Evolutionary conservation across 768 basidiomycete species (phyloP).

Genomic region (Rhodotorula paludigena): DNA sequence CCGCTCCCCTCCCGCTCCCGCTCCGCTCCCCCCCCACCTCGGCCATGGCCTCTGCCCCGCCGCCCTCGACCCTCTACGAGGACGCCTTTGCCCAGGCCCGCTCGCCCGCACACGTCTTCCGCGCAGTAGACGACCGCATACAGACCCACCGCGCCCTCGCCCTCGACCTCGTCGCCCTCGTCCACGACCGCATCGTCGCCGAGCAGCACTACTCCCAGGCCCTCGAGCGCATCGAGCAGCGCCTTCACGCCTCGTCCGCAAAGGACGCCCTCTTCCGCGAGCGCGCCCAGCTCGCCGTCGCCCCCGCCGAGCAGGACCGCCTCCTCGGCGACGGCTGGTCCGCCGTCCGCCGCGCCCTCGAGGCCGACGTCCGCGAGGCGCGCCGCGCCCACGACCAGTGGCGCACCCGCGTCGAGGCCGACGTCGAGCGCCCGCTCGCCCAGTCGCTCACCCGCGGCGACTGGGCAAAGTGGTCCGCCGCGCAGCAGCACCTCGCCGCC

Average conservation of each 20-base stretch:
- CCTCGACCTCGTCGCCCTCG: slow-evolving; percentile 29
- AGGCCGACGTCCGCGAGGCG: slow-evolving; percentile 23
- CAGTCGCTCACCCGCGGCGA: slow-evolving; percentile 12
- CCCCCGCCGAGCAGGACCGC: not conserved
- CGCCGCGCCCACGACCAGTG: slow-evolving; percentile 28
- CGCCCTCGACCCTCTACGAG: slow-evolving; percentile 18
- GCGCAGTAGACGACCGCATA: slow-evolving; percentile 14
- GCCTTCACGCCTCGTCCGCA: slow-evolving; percentile 1
- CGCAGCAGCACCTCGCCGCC: slow-evolving; percentile 7
- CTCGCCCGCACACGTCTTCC: slow-evolving; percentile 23
- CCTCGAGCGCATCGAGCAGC: slow-evolving; percentile 12
- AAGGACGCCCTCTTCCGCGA: slow-evolving; percentile 22
- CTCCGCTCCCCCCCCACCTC: not conserved
- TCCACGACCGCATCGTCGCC: slow-evolving; percentile 39
- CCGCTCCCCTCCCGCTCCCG: not conserved
- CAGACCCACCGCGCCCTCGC: slow-evolving; percentile 27
- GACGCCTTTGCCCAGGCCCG: slow-evolving; percentile 13
- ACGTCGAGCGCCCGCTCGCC: slow-evolving; percentile 29
- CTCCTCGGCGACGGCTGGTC: slow-evolving; percentile 7
- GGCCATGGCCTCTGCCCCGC: slow-evolving; percentile 7
- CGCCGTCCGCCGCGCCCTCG: slow-evolving; percentile 5
- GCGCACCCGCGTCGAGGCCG: slow-evolving; percentile 9
- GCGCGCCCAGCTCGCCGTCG: slow-evolving; percentile 2
- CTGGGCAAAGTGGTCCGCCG: slow-evolving; percentile 24
- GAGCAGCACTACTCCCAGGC: slow-evolving; percentile 40